Conservation (phyloP, 495 filamentous ascomycete species). For the Penicillium pulvis region DNA sequence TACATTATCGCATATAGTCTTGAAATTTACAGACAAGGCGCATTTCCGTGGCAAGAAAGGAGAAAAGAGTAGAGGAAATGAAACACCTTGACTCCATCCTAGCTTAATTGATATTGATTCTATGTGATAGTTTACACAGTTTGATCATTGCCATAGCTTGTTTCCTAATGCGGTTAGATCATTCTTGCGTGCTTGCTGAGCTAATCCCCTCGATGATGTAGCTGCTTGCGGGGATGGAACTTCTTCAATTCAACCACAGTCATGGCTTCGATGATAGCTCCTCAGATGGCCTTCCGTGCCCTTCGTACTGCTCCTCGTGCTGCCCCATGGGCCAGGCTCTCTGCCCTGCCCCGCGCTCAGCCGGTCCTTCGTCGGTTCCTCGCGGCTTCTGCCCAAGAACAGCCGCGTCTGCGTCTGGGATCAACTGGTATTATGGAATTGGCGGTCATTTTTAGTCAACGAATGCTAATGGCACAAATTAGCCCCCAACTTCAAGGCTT, state of each 20-base stretch:
- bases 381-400: conserved; percentile 41
- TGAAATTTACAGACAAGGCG: no score
- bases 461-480: background rate
- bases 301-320: conserved; percentile 29
- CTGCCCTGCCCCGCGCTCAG: conserved; percentile 25
- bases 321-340: conserved; percentile 28
- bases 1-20: no score
- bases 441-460: background rate
- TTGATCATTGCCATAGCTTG: background rate
- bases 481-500: conserved; percentile 66
- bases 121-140: no score
- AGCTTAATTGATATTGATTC: no score
- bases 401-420: conserved; percentile 63
- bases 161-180: conserved; percentile 1
- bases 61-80: no score
- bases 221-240: background rate
- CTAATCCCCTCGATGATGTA: conserved; percentile 18
- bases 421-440: conserved; percentile 42
- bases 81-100: no score
- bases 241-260: background rate
- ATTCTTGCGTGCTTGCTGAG: conserved; percentile 15
- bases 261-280: conserved; percentile 13
- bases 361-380: conserved; percentile 38
- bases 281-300: conserved; percentile 14
- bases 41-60: no score